Percentiles rank a stretch among this genome's conserved stretches.
Conservation (phyloP, 305 asterid species). For the Fraxinus floribunda region DNA sequence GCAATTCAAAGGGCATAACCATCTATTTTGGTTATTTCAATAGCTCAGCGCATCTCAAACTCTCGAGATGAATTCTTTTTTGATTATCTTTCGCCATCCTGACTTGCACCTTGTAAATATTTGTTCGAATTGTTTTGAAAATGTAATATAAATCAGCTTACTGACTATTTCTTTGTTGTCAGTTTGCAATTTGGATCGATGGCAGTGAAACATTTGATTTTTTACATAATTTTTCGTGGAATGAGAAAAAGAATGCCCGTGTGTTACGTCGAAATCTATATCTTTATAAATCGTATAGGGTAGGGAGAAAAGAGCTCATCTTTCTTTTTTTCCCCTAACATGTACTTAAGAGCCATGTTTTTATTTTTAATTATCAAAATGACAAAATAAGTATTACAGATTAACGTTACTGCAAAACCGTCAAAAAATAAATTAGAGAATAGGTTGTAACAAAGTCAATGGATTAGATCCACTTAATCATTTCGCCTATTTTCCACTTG, state of each 20-base stretch:
- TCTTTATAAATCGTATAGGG: no score
- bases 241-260: neutral
- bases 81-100: neutral
- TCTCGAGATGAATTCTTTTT: neutral
- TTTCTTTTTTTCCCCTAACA: no score
- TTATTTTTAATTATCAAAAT: no score
- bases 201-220: neutral
- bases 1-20: constrained; percentile 58
- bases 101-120: neutral
- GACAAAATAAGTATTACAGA: no score
- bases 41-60: constrained; percentile 9
- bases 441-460: no score
- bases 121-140: neutral
- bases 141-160: neutral
- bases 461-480: no score
- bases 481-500: no score
- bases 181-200: neutral
- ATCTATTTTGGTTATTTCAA: constrained; percentile 54
- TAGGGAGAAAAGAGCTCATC: no score
- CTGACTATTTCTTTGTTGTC: neutral
- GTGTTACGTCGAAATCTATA: neutral
- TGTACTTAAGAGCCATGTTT: no score
- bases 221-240: neutral
- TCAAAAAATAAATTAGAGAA: no score
- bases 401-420: no score